phyloP scores from a whole-genome alignment of 2,329 filamentous ascomycete species.

The Cladosporium sp. region DNA sequence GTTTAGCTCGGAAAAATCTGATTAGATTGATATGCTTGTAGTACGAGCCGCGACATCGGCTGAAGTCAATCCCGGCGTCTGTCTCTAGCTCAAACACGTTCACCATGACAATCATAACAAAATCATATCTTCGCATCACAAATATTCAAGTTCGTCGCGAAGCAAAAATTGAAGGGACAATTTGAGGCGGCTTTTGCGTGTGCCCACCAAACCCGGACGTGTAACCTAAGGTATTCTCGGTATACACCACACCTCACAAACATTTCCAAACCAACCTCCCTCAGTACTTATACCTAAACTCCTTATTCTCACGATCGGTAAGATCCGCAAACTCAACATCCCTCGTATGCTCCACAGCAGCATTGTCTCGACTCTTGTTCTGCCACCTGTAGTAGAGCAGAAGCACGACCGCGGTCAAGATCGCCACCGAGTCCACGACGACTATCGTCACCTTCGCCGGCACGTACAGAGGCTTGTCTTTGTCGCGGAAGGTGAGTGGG shows the following conservation, averaged over 20 bases:
- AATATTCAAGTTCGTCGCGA: too few relatives aligned
- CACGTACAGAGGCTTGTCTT: conserved; percentile 30
- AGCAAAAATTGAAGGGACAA: too few relatives aligned
- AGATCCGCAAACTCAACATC: conserved; percentile 25
- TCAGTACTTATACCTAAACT: conserved; percentile 46
- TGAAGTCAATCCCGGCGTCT: too few relatives aligned
- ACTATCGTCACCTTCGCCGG: conserved; percentile 37
- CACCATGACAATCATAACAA: too few relatives aligned
- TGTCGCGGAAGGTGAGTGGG: conserved; percentile 31
- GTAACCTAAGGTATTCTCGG: too few relatives aligned
- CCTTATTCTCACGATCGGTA: conserved; percentile 56
- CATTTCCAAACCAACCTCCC: neutral
- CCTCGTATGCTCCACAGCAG: conserved; percentile 24
- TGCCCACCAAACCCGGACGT: too few relatives aligned
- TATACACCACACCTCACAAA: too few relatives aligned
- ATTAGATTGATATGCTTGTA: neutral
- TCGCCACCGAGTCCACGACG: conserved; percentile 23
- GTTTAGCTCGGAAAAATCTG: neutral
- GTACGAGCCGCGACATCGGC: too few relatives aligned
- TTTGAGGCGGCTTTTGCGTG: too few relatives aligned
- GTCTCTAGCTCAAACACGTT: too few relatives aligned
- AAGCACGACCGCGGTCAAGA: conserved; percentile 38
- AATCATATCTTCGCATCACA: too few relatives aligned
- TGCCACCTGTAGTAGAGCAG: conserved; percentile 49
- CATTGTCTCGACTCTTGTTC: conserved; percentile 34